A percentile compares a stretch with the other conserved stretches of the same genome.
Conservation (phyloP, 2,329 filamentous ascomycete species). For the Myriangium duriaei region DNA sequence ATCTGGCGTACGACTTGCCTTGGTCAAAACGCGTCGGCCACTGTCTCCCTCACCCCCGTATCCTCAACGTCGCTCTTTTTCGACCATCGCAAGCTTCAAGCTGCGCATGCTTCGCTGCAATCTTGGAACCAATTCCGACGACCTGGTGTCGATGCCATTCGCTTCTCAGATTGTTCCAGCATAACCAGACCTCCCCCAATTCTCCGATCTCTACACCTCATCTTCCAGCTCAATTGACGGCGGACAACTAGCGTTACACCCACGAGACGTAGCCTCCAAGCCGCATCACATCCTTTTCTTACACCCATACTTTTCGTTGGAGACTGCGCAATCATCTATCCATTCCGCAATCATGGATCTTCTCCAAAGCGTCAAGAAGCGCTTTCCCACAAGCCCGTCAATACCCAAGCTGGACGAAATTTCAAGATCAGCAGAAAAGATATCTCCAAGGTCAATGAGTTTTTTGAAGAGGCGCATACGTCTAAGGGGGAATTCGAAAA, state of each 20-base stretch:
- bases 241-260: constrained; percentile 1
- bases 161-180: not conserved
- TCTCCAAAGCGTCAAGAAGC: constrained; percentile 31
- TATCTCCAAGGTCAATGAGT: constrained; percentile 44
- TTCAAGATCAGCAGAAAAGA: constrained; percentile 29
- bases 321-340: not conserved
- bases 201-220: too few species aligned
- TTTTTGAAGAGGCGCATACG: constrained; percentile 81
- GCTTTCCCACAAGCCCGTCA: constrained; percentile 31
- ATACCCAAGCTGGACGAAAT: constrained; percentile 33
- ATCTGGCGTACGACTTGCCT: too few species aligned
- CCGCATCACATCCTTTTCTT: too few species aligned
- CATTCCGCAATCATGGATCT: constrained; percentile 28
- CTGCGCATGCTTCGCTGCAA: constrained; percentile 5
- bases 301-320: too few species aligned
- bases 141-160: not conserved
- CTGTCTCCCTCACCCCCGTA: too few species aligned
- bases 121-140: not conserved
- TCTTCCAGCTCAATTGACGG: not conserved
- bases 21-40: too few species aligned
- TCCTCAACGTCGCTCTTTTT: not conserved
- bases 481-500: constrained; percentile 77
- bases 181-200: not conserved
- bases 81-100: not conserved
- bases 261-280: too few species aligned